Percentiles rank a stretch among this genome's conserved stretches.
These are phyloP conservation scores for Piper betle DNA, from an alignment of 164 flowering plant genomes.

Conservation along the genomic window DNA sequence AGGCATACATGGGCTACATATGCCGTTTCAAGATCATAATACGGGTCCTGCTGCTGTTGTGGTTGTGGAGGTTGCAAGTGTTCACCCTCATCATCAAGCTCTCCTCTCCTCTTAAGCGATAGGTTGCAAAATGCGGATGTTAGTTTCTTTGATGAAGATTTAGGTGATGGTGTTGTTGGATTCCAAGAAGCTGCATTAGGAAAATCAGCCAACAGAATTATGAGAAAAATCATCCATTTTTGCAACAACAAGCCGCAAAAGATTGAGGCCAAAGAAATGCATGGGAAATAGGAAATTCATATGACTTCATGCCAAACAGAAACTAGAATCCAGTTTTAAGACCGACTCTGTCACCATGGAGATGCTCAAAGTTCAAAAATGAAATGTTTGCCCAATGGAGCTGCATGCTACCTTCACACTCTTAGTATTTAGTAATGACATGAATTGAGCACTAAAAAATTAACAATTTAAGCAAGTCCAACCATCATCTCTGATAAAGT, in stretches of 20 bases:
- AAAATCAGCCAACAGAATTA: neutral
- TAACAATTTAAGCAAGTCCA: too few species aligned
- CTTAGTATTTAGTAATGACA: too few species aligned
- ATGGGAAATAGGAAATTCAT: too few species aligned
- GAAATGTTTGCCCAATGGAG: too few species aligned
- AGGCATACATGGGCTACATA: constrained; percentile 88
- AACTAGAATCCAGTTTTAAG: too few species aligned
- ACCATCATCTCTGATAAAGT: too few species aligned
- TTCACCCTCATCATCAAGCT: constrained; percentile 52
- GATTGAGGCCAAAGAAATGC: too few species aligned
- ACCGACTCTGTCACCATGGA: too few species aligned
- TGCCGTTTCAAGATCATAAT: constrained; percentile 63
- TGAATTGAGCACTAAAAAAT: too few species aligned
- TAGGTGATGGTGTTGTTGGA: constrained; percentile 51
- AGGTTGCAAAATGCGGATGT: constrained; percentile 63
- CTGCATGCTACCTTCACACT: too few species aligned
- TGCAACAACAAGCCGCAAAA: neutral
- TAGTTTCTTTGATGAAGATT: constrained; percentile 62
- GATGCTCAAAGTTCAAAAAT: too few species aligned
- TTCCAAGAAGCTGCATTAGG: constrained; percentile 21
- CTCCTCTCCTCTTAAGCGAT: constrained; percentile 54
- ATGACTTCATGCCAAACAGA: too few species aligned
- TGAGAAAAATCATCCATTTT: neutral
- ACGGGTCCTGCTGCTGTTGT: constrained; percentile 22
- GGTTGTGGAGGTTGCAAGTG: constrained; percentile 36